Conservation (phyloP, 1,139 yeast genomes). For the Suhomyces anneliseae region DNA sequence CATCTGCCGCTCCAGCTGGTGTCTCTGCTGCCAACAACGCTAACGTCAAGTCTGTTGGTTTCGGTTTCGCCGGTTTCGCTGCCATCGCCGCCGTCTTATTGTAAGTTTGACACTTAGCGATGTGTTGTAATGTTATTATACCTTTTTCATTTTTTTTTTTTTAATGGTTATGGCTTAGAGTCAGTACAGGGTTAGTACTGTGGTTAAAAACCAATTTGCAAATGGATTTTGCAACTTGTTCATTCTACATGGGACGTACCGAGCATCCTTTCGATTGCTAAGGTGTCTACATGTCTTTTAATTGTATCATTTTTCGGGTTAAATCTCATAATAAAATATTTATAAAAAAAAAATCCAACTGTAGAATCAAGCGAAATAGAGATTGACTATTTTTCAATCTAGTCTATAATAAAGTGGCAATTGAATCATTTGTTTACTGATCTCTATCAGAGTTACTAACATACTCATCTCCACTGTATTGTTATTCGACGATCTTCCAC, state of each 20-base stretch:
- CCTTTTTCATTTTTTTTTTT: neutral
- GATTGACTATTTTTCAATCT: too few species aligned
- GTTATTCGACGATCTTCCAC: too few species aligned
- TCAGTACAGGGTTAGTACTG: neutral
- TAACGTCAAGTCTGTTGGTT: conserved; percentile 25
- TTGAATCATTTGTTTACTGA: too few species aligned
- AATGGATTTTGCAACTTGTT: neutral
- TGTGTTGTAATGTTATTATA: too few species aligned
- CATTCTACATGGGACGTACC: neutral
- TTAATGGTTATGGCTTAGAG: neutral
- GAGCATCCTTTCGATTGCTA: conserved; percentile 4
- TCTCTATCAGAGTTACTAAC: too few species aligned
- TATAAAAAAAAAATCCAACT: neutral
- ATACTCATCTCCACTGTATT: too few species aligned
- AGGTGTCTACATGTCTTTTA: conserved; percentile 2
- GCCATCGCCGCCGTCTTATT: conserved; percentile 47
- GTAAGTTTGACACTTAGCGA: conserved; percentile 18
- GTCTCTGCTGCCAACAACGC: conserved; percentile 29
- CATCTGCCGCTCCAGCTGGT: conserved; percentile 16
- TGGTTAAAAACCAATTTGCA: neutral
- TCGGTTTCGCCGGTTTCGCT: conserved; percentile 45
- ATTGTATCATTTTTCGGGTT: neutral
- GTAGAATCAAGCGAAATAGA: neutral
- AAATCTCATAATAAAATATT: neutral
- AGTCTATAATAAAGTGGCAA: too few species aligned